These are phyloP conservation scores for Diplogelasinospora grovesii DNA, from an alignment of 495 filamentous ascomycete genomes.

Conservation along the genomic window DNA sequence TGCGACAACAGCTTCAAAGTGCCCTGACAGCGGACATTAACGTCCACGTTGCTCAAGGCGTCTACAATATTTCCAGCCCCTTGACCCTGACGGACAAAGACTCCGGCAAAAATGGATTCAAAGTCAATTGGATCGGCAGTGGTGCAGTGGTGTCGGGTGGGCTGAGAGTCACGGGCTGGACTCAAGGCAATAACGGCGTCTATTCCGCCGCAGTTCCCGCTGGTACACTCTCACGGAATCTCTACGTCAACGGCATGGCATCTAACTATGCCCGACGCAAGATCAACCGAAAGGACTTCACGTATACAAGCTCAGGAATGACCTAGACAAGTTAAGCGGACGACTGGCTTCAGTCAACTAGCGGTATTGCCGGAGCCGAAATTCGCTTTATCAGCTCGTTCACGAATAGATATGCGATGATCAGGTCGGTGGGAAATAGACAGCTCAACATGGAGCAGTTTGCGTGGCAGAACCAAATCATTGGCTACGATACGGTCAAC, in stretches of 20 bases:
- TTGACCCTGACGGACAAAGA: constrained; percentile 5
- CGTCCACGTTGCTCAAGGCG: constrained; percentile 2
- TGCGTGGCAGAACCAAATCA: constrained; percentile 6
- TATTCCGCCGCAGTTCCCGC: constrained; percentile 7
- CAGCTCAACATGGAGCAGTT: constrained; percentile 9
- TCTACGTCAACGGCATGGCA: constrained; percentile 10
- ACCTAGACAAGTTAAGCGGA: constrained; percentile 4
- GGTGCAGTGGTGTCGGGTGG: constrained; percentile 5
- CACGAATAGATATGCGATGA: constrained; percentile 5
- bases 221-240: constrained; percentile 5
- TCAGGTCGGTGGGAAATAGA: constrained; percentile 2
- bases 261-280: constrained; percentile 8
- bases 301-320: constrained; percentile 4
- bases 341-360: constrained; percentile 2
- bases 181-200: background rate
- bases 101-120: constrained; percentile 1
- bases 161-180: constrained; percentile 5
- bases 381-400: constrained; percentile 10
- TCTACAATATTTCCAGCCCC: constrained; percentile 3
- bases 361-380: constrained; percentile 4
- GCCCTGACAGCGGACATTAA: constrained; percentile 2
- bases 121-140: constrained; percentile 1
- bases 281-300: constrained; percentile 7
- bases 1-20: background rate
- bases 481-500: constrained; percentile 4